Base-by-base conservation (phyloP, 1,139 yeast genomes). In the Lizanozyma gosingica region DNA sequence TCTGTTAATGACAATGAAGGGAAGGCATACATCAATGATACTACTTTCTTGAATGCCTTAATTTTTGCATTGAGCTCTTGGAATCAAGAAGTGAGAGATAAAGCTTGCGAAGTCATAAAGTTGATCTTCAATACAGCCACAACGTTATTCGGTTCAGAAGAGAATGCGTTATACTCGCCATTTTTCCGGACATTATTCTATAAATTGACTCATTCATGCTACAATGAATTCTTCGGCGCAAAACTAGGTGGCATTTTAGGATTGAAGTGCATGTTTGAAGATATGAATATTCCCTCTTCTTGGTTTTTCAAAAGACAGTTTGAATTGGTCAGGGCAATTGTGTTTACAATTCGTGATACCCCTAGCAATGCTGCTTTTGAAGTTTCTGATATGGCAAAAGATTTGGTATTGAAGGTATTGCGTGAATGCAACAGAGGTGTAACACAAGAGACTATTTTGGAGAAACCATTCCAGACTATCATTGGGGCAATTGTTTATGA, bases 171-270 rank as follows among this genome's bases (percentile, higher is more conserved):
- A 42, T 71, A 76, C 43, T 82, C 86, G 40, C 88, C 95, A 2
- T 72, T 87, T 37, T 75, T 88, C 50, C 75, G 94, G 45, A 73
- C 83, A 4, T 70, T 90, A 69, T 80, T 86, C 50, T 83, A 87
- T 42, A 80, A 82, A 43, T 83, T 92, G 50, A 80, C 94, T 38
- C 98, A 92, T 55, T 77, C 87, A 43, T 92, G 98, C 59, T 92
- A 85, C 56, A 94, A 85, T 47, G 96, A 87, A 56, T 82, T 78
- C 37, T 90, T 85, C 59, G 85, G 83, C 56, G 73, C 81, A 34
- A 92, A 94, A 51, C 71, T 86, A 16, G 97, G 97, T 8, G 97
- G 97, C 27, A 80, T 92, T 35, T 56, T 85, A 16, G 98, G 98
- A 22, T 67, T 94, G 40, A 73, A 78, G 48, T 76, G 88, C 1